A percentile compares a stretch with the other conserved stretches of the same genome.
Conservation (phyloP, 192 early-diverging fungal species). For the Lobosporangium transversale region DNA sequence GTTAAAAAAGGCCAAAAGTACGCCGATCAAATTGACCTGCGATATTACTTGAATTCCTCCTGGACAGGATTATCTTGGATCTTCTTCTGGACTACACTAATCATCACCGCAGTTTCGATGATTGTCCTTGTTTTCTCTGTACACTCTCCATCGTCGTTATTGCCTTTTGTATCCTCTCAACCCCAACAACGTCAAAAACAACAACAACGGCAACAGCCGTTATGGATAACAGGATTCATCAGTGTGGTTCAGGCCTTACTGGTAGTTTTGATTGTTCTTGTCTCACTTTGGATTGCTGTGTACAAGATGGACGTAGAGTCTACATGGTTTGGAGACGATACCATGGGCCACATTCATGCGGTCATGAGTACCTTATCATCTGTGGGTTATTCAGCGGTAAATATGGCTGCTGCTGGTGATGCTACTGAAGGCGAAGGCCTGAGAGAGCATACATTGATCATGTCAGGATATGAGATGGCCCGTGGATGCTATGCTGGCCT, state of each 20-base stretch:
- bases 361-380: slow-evolving; percentile 28
- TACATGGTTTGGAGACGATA: slow-evolving; percentile 11
- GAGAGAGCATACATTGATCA: neutral
- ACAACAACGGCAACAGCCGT: neutral
- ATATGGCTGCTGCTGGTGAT: neutral
- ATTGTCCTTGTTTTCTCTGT: neutral
- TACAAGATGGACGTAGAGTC: slow-evolving; percentile 49
- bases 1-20: slow-evolving; percentile 54
- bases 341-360: slow-evolving; percentile 18
- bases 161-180: neutral
- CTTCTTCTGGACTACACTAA: slow-evolving; percentile 28
- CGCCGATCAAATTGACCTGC: slow-evolving; percentile 58
- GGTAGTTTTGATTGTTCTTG: slow-evolving; percentile 1
- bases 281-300: slow-evolving; percentile 37
- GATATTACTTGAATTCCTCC: slow-evolving; percentile 51
- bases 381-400: slow-evolving; percentile 9
- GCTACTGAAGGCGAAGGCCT: neutral
- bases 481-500: slow-evolving; percentile 34
- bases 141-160: no score
- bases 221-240: slow-evolving; percentile 11
- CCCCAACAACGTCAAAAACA: neutral
- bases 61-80: slow-evolving; percentile 41
- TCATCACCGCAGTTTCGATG: slow-evolving; percentile 2
- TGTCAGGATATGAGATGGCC: slow-evolving; percentile 44
- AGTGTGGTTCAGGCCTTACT: slow-evolving; percentile 16